These are phyloP conservation scores for Alternaria brassicae DNA, from an alignment of 2,329 filamentous ascomycete genomes.

Conservation along the genomic window DNA sequence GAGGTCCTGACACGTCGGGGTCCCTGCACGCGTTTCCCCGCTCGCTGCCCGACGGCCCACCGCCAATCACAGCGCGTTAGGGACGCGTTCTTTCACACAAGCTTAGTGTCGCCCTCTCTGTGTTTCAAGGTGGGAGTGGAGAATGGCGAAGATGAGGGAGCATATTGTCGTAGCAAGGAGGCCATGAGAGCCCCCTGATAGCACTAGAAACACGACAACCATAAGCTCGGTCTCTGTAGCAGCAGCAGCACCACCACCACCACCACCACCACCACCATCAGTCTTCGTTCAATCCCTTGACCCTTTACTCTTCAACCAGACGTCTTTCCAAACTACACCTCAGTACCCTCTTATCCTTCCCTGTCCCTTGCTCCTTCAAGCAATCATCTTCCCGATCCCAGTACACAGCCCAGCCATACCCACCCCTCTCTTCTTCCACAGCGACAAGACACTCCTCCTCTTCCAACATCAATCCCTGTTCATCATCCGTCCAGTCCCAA, in stretches of 20 bases:
- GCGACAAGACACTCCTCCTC: slow-evolving; percentile 64
- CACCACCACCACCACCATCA: too few relatives aligned
- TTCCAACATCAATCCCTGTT: slow-evolving; percentile 60
- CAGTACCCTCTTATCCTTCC: slow-evolving; percentile 52
- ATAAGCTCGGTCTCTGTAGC: background rate
- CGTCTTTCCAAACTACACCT: slow-evolving; percentile 56
- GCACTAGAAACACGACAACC: background rate
- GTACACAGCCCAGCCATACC: slow-evolving; percentile 61
- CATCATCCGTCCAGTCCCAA: slow-evolving; percentile 79
- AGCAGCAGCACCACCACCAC: too few relatives aligned
- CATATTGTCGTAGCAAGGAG: background rate
- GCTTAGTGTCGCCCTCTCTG: background rate
- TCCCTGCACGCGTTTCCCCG: slow-evolving; percentile 18
- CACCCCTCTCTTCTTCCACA: slow-evolving; percentile 59
- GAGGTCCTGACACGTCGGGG: slow-evolving; percentile 13
- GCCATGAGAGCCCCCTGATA: background rate
- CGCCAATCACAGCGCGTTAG: slow-evolving; percentile 25
- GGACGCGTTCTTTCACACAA: slow-evolving; percentile 16
- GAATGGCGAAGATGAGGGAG: background rate
- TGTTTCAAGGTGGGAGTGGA: background rate
- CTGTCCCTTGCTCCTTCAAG: slow-evolving; percentile 48
- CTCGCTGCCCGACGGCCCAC: slow-evolving; percentile 5
- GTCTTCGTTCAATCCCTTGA: slow-evolving; percentile 24
- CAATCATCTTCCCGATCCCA: slow-evolving; percentile 58
- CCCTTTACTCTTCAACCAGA: slow-evolving; percentile 33